Evolutionary conservation across 2,329 filamentous ascomycete species (phyloP).

Genomic region (Penicillium sp.): DNA sequence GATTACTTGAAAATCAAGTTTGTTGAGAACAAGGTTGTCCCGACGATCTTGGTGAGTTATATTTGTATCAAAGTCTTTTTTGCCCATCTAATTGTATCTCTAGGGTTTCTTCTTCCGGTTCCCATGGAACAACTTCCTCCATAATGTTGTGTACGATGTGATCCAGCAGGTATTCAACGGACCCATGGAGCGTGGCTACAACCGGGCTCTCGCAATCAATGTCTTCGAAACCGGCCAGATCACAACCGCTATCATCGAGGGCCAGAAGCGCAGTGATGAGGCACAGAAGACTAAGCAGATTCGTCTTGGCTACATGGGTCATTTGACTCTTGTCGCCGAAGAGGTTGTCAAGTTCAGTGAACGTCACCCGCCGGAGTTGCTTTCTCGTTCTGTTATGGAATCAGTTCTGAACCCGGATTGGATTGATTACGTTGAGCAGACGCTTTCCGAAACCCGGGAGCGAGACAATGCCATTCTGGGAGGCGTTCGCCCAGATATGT

Average conservation of each 20-base stretch:
- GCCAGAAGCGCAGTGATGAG: conserved; percentile 82
- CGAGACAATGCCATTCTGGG: conserved; percentile 98
- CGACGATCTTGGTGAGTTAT: conserved; percentile 80
- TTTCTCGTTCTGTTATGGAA: conserved; percentile 81
- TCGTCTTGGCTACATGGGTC: conserved; percentile 96
- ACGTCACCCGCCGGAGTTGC: conserved; percentile 81
- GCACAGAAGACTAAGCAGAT: conserved; percentile 82
- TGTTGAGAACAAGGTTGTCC: conserved; percentile 89
- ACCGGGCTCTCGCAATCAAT: conserved; percentile 83
- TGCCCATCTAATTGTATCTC: not conserved
- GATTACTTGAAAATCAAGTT: conserved; percentile 96
- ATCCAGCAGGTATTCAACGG: conserved; percentile 99
- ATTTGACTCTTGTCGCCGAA: conserved; percentile 93
- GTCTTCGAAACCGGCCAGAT: conserved; percentile 89
- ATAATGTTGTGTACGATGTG: conserved; percentile 98
- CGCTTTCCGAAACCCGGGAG: conserved; percentile 88
- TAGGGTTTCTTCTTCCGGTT: conserved; percentile 98
- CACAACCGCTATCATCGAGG: conserved; percentile 87
- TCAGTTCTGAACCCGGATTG: conserved; percentile 87
- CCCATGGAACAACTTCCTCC: conserved; percentile 98
- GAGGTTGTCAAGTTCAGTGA: conserved; percentile 99
- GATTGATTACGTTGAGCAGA: conserved; percentile 93
- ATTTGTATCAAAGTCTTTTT: not conserved
- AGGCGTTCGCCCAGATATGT: conserved; percentile 88
- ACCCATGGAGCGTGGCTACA: conserved; percentile 93